phyloP scores from a whole-genome alignment of 768 basidiomycete genomes.

The Lactarius sanguifluus region DNA sequence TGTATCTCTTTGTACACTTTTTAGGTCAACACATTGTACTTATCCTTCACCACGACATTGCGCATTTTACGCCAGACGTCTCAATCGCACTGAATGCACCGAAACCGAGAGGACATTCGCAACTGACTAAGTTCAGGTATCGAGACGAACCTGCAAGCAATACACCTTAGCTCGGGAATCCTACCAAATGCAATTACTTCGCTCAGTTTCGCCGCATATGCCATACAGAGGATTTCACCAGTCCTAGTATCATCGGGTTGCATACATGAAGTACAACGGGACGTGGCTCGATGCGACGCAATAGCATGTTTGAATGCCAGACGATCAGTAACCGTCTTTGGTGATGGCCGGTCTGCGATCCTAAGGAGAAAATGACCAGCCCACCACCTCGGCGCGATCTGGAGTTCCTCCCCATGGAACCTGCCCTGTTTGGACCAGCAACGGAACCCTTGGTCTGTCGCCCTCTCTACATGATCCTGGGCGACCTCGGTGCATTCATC shows the following conservation, averaged over 20 bases:
- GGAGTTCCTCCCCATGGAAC: not conserved
- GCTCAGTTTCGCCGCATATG: slow-evolving; percentile 1
- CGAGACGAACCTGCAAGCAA: not conserved
- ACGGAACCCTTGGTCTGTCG: not conserved
- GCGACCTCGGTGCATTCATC: slow-evolving; percentile 7
- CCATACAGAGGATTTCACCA: slow-evolving; percentile 2
- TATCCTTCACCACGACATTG: no score
- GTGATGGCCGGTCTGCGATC: not conserved
- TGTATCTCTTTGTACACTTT: no score
- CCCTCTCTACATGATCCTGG: not conserved
- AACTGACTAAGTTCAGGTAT: not conserved
- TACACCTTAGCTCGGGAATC: not conserved
- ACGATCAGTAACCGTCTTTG: slow-evolving; percentile 14
- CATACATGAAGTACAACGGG: not conserved
- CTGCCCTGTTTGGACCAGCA: not conserved
- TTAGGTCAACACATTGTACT: no score
- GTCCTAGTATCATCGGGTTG: slow-evolving; percentile 2
- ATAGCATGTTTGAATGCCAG: slow-evolving; percentile 7
- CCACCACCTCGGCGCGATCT: slow-evolving; percentile 18
- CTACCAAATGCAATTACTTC: not conserved
- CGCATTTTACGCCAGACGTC: no score
- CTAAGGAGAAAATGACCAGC: slow-evolving; percentile 11
- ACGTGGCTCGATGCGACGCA: not conserved
- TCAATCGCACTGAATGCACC: no score
- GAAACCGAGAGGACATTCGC: not conserved